phyloP scores from a whole-genome alignment of 169 alveolate species.

The Eimeria mitis region DNA sequence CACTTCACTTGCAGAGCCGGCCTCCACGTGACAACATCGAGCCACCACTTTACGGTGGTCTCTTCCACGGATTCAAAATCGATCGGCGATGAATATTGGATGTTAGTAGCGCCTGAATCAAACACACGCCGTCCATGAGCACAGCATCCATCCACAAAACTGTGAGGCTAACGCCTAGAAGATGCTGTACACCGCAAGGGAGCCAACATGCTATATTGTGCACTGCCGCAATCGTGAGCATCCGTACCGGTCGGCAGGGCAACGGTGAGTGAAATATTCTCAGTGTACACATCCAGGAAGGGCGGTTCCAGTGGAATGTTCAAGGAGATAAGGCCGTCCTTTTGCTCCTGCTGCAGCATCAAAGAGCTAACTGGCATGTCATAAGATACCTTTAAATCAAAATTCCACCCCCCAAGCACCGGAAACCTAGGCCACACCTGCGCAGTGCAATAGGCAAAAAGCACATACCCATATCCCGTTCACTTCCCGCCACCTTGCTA shows the following conservation, averaged over 20 bases:
- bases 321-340: slow-evolving; percentile 12
- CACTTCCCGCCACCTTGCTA: background rate
- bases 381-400: slow-evolving; percentile 63
- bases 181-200: background rate
- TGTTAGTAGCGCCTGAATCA: slow-evolving; percentile 51
- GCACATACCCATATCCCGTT: background rate
- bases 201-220: background rate
- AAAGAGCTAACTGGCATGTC: slow-evolving; percentile 51
- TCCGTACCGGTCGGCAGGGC: slow-evolving; percentile 75
- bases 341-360: background rate
- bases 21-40: slow-evolving; percentile 46
- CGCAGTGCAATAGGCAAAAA: background rate
- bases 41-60: slow-evolving; percentile 44
- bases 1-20: slow-evolving; percentile 56
- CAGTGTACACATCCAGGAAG: slow-evolving; percentile 50
- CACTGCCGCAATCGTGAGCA: background rate
- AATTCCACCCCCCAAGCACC: slow-evolving; percentile 81
- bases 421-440: slow-evolving; percentile 82
- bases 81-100: slow-evolving; percentile 17
- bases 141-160: background rate
- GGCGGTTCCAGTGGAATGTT: slow-evolving; percentile 74
- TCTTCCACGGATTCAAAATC: slow-evolving; percentile 48
- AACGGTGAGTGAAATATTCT: slow-evolving; percentile 66
- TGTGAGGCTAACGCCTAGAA: background rate
- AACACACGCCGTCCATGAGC: background rate